Conservation (phyloP, 2,329 filamentous ascomycete genomes). For the Truncatella angustata region DNA sequence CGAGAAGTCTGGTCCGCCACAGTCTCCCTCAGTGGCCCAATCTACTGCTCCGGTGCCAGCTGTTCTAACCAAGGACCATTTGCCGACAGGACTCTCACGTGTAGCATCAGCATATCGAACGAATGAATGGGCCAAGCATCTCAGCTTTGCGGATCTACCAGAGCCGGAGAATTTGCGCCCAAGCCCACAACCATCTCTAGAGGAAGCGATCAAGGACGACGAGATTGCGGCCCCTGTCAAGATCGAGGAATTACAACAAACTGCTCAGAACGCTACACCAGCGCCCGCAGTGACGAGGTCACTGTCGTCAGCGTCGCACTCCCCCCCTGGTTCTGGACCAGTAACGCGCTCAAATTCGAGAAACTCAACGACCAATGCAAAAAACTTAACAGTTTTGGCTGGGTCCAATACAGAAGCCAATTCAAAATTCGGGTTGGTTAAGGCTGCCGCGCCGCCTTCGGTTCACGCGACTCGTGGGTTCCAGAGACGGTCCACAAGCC, state of each 20-base stretch:
- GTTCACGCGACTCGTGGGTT: slow-evolving; percentile 18
- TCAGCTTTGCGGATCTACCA: slow-evolving; percentile 73
- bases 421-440: slow-evolving; percentile 9
- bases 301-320: slow-evolving; percentile 25
- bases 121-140: slow-evolving; percentile 94
- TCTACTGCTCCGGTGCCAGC: slow-evolving; percentile 41
- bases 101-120: slow-evolving; percentile 83
- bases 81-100: slow-evolving; percentile 71
- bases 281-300: slow-evolving; percentile 32
- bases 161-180: slow-evolving; percentile 60
- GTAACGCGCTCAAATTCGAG: slow-evolving; percentile 20
- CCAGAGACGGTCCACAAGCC: slow-evolving; percentile 20
- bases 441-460: background rate
- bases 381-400: background rate
- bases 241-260: slow-evolving; percentile 63
- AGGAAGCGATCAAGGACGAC: slow-evolving; percentile 23
- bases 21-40: slow-evolving; percentile 19
- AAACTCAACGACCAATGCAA: background rate
- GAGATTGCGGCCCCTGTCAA: slow-evolving; percentile 63
- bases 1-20: slow-evolving; percentile 18
- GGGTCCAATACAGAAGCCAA: background rate
- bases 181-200: slow-evolving; percentile 35
- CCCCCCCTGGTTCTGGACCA: slow-evolving; percentile 14
- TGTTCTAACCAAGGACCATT: slow-evolving; percentile 56
- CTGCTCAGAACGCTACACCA: slow-evolving; percentile 50